A percentile compares a stretch with the other conserved stretches of the same genome.
Evolutionary conservation across 1,284 basidiomycete genomes (phyloP).

Genomic region (Cutaneotrichosporon cavernicola): DNA sequence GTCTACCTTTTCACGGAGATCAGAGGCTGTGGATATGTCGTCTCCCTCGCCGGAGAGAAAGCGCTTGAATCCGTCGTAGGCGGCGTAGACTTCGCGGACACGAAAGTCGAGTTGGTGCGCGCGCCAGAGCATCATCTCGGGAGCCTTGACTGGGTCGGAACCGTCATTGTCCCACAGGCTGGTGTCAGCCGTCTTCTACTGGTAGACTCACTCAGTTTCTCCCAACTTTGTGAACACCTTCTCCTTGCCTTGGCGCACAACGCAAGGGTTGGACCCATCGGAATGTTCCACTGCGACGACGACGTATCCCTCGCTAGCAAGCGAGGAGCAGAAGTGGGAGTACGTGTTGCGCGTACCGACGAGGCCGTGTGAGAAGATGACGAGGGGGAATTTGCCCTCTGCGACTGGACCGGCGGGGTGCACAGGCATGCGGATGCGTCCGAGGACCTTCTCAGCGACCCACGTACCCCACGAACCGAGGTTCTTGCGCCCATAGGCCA

Average conservation of each 20-base stretch:
- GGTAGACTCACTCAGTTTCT: not conserved
- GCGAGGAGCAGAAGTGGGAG: slow-evolving; percentile 65
- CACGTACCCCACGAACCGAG: not conserved
- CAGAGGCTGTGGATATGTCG: slow-evolving; percentile 41
- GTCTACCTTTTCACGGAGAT: slow-evolving; percentile 37
- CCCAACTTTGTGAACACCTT: not conserved
- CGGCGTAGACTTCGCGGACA: slow-evolving; percentile 64
- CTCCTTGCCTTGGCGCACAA: not conserved
- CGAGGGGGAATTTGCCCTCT: slow-evolving; percentile 59
- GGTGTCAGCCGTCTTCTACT: not conserved
- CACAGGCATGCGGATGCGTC: not conserved
- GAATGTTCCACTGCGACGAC: slow-evolving; percentile 74
- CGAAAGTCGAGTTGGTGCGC: slow-evolving; percentile 66
- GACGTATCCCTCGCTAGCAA: slow-evolving; percentile 71
- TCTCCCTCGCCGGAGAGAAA: slow-evolving; percentile 20
- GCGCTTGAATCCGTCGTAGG: slow-evolving; percentile 51
- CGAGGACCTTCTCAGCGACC: not conserved
- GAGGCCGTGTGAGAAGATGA: slow-evolving; percentile 77
- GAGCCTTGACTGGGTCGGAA: not conserved
- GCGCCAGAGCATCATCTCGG: slow-evolving; percentile 55
- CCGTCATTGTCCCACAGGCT: not conserved
- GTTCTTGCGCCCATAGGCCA: not conserved
- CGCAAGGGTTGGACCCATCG: slow-evolving; percentile 65
- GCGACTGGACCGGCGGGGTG: not conserved
- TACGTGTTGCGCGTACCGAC: slow-evolving; percentile 70